These are phyloP conservation scores for Diphasiastrum complanatum DNA, from an alignment of 83 land plant genomes.

Conservation along the genomic window DNA sequence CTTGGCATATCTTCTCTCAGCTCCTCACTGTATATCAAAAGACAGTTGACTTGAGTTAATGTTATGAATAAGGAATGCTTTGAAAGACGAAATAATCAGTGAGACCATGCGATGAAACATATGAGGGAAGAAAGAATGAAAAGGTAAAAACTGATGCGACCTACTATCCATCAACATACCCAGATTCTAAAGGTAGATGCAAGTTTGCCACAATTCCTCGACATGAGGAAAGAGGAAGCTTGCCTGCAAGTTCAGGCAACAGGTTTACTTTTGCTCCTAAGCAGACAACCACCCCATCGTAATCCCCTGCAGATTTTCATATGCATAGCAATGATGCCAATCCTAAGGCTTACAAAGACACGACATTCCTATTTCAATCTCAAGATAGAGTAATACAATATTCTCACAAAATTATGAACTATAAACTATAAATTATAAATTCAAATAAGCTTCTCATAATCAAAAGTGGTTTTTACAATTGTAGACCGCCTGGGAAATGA, in stretches of 20 bases:
- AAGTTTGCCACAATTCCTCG: slow-evolving; percentile 32
- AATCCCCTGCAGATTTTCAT: slow-evolving; percentile 27
- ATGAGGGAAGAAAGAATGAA: not conserved
- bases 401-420: no score
- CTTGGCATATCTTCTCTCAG: slow-evolving; percentile 24
- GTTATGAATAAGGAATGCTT: no score
- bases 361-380: no score
- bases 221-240: slow-evolving; percentile 30
- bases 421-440: no score
- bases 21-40: not conserved
- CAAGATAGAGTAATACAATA: no score
- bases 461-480: no score
- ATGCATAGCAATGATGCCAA: no score
- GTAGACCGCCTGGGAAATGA: no score
- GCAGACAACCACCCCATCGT: slow-evolving; percentile 38
- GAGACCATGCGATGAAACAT: not conserved
- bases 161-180: not conserved
- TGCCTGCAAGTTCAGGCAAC: slow-evolving; percentile 31
- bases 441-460: no score
- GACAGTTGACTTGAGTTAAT: not conserved
- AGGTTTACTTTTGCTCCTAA: slow-evolving; percentile 27
- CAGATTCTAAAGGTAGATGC: slow-evolving; percentile 16
- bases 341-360: no score
- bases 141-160: slow-evolving; percentile 6
- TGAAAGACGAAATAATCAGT: not conserved